These are phyloP conservation scores for Gonapodya prolifera DNA, from an alignment of 192 early-diverging fungal species.

Conservation along the genomic window DNA sequence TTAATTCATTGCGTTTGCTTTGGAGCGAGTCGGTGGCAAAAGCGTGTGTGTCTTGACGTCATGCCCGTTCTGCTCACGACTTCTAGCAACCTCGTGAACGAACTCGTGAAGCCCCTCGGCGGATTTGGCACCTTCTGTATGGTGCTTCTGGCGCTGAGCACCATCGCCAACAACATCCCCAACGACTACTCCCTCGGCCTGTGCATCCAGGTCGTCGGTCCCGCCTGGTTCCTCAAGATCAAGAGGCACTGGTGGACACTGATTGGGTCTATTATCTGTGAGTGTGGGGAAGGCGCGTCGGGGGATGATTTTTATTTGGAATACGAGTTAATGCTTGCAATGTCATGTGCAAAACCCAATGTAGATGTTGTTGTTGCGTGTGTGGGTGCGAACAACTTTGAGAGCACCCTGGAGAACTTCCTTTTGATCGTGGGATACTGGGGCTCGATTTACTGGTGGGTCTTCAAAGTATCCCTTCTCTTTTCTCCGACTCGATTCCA, in stretches of 20 bases:
- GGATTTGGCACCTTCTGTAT: constrained; percentile 22
- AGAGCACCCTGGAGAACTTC: constrained; percentile 16
- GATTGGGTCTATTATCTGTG: constrained; percentile 15
- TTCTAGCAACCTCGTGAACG: no score
- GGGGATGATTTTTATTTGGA: no score
- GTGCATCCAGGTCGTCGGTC: constrained; percentile 17
- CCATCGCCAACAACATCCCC: constrained; percentile 20
- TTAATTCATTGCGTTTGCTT: no score
- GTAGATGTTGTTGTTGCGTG: constrained; percentile 14
- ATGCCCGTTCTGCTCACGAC: no score
- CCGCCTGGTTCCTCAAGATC: constrained; percentile 10
- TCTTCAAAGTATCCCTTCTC: neutral
- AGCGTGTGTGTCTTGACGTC: no score
- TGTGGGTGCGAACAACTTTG: constrained; percentile 13
- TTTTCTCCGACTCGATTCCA: no score
- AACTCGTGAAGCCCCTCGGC: neutral
- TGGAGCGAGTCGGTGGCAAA: no score
- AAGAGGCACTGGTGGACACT: constrained; percentile 14
- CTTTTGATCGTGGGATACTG: constrained; percentile 21
- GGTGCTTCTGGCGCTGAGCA: constrained; percentile 18
- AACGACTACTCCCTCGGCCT: constrained; percentile 26
- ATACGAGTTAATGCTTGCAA: no score
- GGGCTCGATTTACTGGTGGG: constrained; percentile 16
- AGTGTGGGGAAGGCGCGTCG: no score
- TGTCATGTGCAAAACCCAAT: no score